Evolutionary conservation across 1,284 basidiomycete genomes (phyloP).

Genomic region (Boletus holoroseus): DNA sequence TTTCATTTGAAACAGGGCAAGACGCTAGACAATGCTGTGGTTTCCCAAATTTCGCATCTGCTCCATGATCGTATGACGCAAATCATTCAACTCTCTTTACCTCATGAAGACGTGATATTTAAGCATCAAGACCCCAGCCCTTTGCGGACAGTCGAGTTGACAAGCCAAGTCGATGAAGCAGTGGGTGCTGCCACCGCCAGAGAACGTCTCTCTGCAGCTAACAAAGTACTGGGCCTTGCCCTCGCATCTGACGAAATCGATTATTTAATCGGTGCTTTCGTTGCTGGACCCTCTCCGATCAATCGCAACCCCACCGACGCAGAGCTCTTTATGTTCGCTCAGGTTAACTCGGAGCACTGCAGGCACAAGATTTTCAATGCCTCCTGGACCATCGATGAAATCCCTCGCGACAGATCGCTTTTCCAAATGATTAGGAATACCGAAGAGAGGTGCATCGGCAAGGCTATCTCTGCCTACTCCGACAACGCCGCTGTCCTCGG

Average conservation of each 20-base stretch:
- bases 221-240: constrained; percentile 85
- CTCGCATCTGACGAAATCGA: constrained; percentile 87
- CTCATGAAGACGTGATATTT: constrained; percentile 65
- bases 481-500: constrained; percentile 97
- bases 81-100: constrained; percentile 54
- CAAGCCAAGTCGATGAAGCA: constrained; percentile 28
- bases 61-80: constrained; percentile 98
- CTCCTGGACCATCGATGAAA: constrained; percentile 84
- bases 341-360: constrained; percentile 99
- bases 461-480: constrained; percentile 95
- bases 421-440: constrained; percentile 99
- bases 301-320: constrained; percentile 90
- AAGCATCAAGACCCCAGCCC: constrained; percentile 61
- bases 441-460: constrained; percentile 68
- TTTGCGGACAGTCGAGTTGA: constrained; percentile 67
- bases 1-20: constrained; percentile 48
- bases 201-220: constrained; percentile 69
- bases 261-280: constrained; percentile 89
- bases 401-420: constrained; percentile 68
- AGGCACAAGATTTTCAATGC: constrained; percentile 99
- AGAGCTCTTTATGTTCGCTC: constrained; percentile 99
- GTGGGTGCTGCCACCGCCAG: constrained; percentile 38
- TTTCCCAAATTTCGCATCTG: constrained; percentile 55
- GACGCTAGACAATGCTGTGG: constrained; percentile 39
- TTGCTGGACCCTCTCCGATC: constrained; percentile 59